These are phyloP conservation scores for Annona squamosa DNA, from an alignment of 164 flowering plant genomes.

Conservation along the genomic window DNA sequence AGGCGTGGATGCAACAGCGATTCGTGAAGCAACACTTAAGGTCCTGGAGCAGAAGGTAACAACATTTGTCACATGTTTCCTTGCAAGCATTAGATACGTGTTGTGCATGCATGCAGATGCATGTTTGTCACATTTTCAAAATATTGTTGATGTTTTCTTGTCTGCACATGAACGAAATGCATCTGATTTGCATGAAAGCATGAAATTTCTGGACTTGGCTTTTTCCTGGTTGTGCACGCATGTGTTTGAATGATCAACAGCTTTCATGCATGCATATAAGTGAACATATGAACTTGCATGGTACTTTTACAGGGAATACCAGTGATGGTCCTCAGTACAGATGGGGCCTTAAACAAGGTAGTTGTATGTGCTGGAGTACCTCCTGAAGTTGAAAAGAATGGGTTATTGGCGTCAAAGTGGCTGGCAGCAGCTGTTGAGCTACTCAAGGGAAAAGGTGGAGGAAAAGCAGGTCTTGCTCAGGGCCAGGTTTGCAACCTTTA, in stretches of 20 bases:
- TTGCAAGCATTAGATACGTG: background rate
- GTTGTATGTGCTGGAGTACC: conserved; percentile 90
- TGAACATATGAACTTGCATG: background rate
- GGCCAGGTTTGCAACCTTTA: conserved; percentile 62
- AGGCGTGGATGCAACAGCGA: conserved; percentile 74
- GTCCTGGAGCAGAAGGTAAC: conserved; percentile 16
- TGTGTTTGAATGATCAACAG: background rate
- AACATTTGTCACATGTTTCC: background rate
- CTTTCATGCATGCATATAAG: background rate
- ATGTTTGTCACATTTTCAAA: background rate
- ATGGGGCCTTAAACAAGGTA: conserved; percentile 72
- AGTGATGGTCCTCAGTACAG: conserved; percentile 72
- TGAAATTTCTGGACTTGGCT: too few species aligned
- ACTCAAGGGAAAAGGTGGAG: conserved; percentile 85
- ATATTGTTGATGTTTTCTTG: background rate
- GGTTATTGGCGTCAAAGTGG: conserved; percentile 77
- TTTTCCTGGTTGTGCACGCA: background rate
- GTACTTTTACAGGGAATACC: conserved; percentile 58
- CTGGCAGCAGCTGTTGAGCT: conserved; percentile 60
- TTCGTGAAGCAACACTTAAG: conserved; percentile 83
- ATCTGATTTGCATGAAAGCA: background rate
- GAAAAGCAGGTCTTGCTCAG: conserved; percentile 78
- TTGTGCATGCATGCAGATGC: background rate
- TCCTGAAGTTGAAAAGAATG: conserved; percentile 36
- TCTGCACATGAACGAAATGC: background rate